phyloP scores from a whole-genome alignment of 1,139 yeast species.

The Scheffersomyces illinoinensis region DNA sequence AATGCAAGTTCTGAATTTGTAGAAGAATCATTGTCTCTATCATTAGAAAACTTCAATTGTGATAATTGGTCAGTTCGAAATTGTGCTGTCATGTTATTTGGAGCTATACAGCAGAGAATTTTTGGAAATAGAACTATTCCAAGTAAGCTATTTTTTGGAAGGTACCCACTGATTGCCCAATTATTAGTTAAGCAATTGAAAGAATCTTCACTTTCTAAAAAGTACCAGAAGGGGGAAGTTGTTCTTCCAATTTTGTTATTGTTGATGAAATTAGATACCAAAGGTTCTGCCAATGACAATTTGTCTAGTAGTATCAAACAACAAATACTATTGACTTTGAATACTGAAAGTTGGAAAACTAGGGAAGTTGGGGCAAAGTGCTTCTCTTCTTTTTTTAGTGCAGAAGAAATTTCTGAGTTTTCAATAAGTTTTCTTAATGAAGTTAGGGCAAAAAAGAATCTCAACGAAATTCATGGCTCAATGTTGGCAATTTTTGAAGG shows the following conservation, averaged over 20 bases:
- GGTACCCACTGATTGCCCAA: constrained; percentile 53
- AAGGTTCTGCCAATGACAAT: constrained; percentile 2
- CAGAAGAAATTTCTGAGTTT: constrained; percentile 17
- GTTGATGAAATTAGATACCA: constrained; percentile 54
- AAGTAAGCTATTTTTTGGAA: constrained; percentile 56
- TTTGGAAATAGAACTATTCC: constrained; percentile 60
- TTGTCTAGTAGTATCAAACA: constrained; percentile 9
- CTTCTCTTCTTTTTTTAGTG: constrained; percentile 50
- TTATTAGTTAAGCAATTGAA: constrained; percentile 47
- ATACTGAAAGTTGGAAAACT: constrained; percentile 68
- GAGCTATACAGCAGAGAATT: constrained; percentile 74
- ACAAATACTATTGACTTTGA: constrained; percentile 10
- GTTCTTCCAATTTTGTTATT: constrained; percentile 76
- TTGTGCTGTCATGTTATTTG: constrained; percentile 90
- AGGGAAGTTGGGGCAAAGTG: constrained; percentile 84
- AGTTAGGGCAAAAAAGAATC: neutral
- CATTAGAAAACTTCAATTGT: constrained; percentile 64
- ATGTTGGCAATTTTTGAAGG: neutral
- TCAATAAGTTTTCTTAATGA: constrained; percentile 1
- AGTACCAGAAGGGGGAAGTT: neutral
- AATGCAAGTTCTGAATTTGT: constrained; percentile 52
- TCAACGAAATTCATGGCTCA: constrained; percentile 6
- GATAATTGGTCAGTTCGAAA: constrained; percentile 84
- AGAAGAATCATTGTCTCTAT: constrained; percentile 57
- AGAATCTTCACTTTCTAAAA: neutral